phyloP scores from a whole-genome alignment of 306 rosid species.

The Cucurbita argyrosperma region DNA sequence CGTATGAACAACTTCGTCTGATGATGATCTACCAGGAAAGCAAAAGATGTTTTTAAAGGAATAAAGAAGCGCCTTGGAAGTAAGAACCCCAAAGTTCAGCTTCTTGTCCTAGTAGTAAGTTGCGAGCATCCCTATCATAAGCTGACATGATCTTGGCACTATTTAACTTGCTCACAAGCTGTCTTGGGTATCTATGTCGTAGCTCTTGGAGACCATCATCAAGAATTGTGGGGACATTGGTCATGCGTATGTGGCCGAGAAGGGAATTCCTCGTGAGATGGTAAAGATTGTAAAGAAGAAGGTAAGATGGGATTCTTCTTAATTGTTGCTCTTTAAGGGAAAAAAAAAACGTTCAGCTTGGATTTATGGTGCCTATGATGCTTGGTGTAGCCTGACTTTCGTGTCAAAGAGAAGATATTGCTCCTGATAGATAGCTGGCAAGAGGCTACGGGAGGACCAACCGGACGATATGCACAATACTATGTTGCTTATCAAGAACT shows the following conservation, averaged over 20 bases:
- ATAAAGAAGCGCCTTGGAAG: constrained; percentile 78
- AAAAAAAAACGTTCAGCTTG: neutral
- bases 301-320: constrained; percentile 21
- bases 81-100: constrained; percentile 75
- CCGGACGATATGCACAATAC: constrained; percentile 84
- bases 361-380: neutral
- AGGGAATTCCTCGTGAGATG: constrained; percentile 80
- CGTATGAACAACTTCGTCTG: constrained; percentile 7
- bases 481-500: constrained; percentile 86
- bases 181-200: constrained; percentile 3
- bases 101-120: constrained; percentile 64
- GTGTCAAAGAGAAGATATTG: constrained; percentile 82
- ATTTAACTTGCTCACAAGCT: neutral
- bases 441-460: constrained; percentile 90
- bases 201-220: constrained; percentile 80
- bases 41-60: constrained; percentile 72
- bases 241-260: constrained; percentile 92
- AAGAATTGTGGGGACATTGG: constrained; percentile 90
- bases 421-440: constrained; percentile 82
- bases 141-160: neutral
- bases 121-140: neutral
- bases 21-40: constrained; percentile 46
- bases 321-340: neutral
- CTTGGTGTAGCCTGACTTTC: constrained; percentile 57
- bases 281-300: constrained; percentile 72